Conservation (phyloP, 179 eudicot genomes). For the Gypsophila paniculata region DNA sequence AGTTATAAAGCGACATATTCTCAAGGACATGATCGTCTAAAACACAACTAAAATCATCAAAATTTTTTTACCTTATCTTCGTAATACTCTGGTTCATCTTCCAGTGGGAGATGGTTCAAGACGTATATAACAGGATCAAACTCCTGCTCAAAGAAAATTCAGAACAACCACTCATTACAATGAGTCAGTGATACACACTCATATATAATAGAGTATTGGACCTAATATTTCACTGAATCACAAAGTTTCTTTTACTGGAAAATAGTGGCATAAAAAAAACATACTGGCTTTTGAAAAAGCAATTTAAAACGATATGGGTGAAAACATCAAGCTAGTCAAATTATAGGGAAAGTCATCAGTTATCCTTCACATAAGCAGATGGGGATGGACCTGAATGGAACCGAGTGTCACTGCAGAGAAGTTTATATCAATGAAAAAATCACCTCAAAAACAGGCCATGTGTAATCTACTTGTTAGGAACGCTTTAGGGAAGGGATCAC, state of each 20-base stretch:
- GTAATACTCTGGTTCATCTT: constrained; percentile 63
- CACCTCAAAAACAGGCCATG: too few relatives aligned
- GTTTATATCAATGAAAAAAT: too few relatives aligned
- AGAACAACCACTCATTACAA: constrained; percentile 11
- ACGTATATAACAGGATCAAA: constrained; percentile 80
- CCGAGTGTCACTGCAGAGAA: neutral
- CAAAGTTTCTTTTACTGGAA: constrained; percentile 2
- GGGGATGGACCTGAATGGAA: neutral
- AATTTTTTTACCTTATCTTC: constrained; percentile 60
- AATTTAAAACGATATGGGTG: neutral
- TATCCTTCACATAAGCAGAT: neutral
- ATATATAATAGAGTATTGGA: neutral
- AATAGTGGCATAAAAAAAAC: neutral
- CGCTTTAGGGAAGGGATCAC: neutral
- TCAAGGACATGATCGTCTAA: neutral
- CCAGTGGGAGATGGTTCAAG: constrained; percentile 61
- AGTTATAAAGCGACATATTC: neutral
- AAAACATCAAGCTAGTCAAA: neutral
- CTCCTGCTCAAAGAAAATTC: constrained; percentile 40
- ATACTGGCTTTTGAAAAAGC: neutral
- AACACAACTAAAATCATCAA: neutral
- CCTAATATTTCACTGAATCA: neutral
- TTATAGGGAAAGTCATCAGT: neutral
- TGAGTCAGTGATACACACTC: neutral
- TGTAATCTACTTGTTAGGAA: neutral